Evolutionary conservation across 306 rosid genomes (phyloP).

Genomic region (Castanea mollissima): DNA sequence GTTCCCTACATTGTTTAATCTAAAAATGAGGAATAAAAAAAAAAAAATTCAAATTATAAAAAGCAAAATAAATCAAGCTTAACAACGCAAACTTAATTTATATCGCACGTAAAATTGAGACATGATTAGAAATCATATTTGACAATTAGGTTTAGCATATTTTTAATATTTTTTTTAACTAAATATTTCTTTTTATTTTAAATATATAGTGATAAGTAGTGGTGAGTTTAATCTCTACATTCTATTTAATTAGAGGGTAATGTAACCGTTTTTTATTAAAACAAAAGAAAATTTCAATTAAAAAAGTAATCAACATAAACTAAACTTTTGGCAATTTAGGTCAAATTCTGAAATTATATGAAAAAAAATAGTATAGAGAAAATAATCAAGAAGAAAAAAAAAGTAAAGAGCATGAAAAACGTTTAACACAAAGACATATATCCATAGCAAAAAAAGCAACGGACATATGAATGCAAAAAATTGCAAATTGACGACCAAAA

Average conservation of each 20-base stretch:
- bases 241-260: no score
- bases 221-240: rapidly evolving
- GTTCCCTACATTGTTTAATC: no score
- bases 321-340: neutral
- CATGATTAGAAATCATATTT: neutral
- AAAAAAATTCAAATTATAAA: no score
- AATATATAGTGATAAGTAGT: no score
- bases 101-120: neutral
- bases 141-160: no score
- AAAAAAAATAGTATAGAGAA: neutral
- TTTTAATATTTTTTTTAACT: no score
- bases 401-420: neutral
- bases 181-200: rapidly evolving
- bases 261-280: rapidly evolving
- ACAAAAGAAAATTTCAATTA: rapidly evolving
- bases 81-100: neutral
- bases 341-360: neutral
- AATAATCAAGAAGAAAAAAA: neutral
- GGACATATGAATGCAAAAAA: no score
- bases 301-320: rapidly evolving
- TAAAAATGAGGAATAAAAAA: no score
- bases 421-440: neutral
- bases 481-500: neutral
- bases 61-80: no score
- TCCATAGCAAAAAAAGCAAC: neutral